Evolutionary conservation across 2,329 filamentous ascomycete species (phyloP).

Genomic region (Talaromyces sp.): DNA sequence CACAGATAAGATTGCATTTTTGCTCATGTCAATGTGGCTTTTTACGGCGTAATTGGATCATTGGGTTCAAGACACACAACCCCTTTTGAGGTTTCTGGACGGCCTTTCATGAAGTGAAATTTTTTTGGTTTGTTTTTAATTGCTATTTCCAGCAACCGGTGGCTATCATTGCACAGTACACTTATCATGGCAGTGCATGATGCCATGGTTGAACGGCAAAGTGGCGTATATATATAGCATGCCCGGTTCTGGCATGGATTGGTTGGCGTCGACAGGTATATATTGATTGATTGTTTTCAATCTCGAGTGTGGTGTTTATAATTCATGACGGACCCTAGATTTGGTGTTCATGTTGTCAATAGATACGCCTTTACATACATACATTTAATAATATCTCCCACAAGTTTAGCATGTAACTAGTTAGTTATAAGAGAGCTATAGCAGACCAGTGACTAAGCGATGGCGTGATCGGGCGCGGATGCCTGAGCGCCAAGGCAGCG

Average conservation of each 20-base stretch:
- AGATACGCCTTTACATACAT: not conserved
- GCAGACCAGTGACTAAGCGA: not conserved
- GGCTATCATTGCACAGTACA: not conserved
- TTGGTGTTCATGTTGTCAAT: not conserved
- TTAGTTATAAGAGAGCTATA: no score
- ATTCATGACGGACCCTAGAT: not conserved
- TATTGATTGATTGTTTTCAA: slow-evolving; percentile 14
- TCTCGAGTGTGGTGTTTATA: not conserved
- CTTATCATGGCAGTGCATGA: not conserved
- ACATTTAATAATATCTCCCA: not conserved
- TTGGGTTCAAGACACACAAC: not conserved
- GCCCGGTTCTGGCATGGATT: not conserved
- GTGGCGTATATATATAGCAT: not conserved
- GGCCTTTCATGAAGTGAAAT: not conserved
- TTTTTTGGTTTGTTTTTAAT: not conserved
- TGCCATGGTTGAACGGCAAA: not conserved
- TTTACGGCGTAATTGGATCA: not conserved
- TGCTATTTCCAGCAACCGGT: not conserved
- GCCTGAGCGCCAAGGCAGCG: not conserved
- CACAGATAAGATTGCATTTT: not conserved
- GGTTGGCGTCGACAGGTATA: not conserved
- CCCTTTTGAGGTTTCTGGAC: not conserved
- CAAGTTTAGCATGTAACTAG: no score
- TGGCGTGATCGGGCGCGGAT: not conserved
- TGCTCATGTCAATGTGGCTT: not conserved